Percentiles rank a stretch among this genome's conserved stretches.
phyloP scores from a whole-genome alignment of 2,329 filamentous ascomycete species.

The Xylariales sp. region DNA sequence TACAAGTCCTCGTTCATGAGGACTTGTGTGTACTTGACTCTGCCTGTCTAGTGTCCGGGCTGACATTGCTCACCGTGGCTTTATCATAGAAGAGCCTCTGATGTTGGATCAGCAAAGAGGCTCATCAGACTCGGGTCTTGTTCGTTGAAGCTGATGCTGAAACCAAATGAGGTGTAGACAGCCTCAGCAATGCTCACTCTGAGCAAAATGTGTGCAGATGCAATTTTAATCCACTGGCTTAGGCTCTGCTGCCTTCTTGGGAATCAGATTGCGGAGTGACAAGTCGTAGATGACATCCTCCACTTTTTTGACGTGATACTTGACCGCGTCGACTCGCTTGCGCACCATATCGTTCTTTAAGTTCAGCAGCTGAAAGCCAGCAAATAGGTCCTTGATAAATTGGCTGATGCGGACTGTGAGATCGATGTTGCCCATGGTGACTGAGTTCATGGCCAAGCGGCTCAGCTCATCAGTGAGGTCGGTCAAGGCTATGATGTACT shows the following conservation, averaged over 20 bases:
- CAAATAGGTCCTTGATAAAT: constrained; percentile 93
- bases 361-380: constrained; percentile 95
- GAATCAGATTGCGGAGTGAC: constrained; percentile 76
- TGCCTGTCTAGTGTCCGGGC: too few relatives aligned
- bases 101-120: too few relatives aligned
- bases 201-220: too few relatives aligned
- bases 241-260: constrained; percentile 35
- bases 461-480: constrained; percentile 85
- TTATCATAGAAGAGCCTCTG: too few relatives aligned
- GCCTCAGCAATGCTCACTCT: too few relatives aligned
- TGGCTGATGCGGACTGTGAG: constrained; percentile 82
- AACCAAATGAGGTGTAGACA: too few relatives aligned
- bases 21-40: too few relatives aligned
- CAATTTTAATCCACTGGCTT: too few relatives aligned
- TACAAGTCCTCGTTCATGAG: too few relatives aligned
- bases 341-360: constrained; percentile 92
- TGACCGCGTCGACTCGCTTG: constrained; percentile 85
- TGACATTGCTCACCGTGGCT: too few relatives aligned
- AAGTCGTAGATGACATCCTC: constrained; percentile 98
- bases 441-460: constrained; percentile 87
- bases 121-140: too few relatives aligned
- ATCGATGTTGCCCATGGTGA: constrained; percentile 83
- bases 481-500: constrained; percentile 88
- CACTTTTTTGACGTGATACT: constrained; percentile 96
- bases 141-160: too few relatives aligned